Evolutionary conservation across 805 yeast genomes (phyloP).

Genomic region (Saccharomycopsis javanensis): DNA sequence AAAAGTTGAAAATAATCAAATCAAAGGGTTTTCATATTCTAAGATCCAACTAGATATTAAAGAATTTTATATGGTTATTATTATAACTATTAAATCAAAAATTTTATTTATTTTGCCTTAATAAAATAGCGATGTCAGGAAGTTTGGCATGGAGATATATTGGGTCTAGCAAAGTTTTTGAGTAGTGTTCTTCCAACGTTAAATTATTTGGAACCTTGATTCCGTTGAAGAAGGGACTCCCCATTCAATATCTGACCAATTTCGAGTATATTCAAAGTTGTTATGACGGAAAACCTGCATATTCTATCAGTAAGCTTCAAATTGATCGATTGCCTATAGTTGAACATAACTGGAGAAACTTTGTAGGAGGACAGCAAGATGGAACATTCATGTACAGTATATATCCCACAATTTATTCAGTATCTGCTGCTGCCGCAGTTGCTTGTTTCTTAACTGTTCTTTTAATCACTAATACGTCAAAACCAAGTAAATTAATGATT

Average conservation of each 20-base stretch:
- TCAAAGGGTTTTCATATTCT: too few relatives aligned
- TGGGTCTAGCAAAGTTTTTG: background rate
- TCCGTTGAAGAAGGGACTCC: background rate
- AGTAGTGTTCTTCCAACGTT: background rate
- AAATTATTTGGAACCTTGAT: background rate
- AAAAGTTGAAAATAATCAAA: background rate
- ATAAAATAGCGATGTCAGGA: too few relatives aligned
- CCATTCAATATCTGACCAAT: background rate
- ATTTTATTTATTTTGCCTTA: too few relatives aligned
- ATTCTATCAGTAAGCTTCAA: conserved; percentile 27
- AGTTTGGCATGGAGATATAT: background rate
- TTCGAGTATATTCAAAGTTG: conserved; percentile 28
- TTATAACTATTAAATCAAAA: too few relatives aligned
- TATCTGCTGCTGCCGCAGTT: conserved; percentile 56
- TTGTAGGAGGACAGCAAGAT: conserved; percentile 26
- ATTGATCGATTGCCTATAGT: conserved; percentile 34
- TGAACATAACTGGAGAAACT: conserved; percentile 39
- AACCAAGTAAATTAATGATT: conserved; percentile 44
- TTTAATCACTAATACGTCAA: conserved; percentile 54
- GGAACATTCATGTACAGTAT: conserved; percentile 46
- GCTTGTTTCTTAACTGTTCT: conserved; percentile 54
- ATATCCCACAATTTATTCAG: conserved; percentile 51
- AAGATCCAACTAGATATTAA: too few relatives aligned
- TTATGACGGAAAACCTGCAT: conserved; percentile 27
- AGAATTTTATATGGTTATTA: too few relatives aligned